phyloP scores from a whole-genome alignment of 441 rosid species.

The Capsella rubella region DNA sequence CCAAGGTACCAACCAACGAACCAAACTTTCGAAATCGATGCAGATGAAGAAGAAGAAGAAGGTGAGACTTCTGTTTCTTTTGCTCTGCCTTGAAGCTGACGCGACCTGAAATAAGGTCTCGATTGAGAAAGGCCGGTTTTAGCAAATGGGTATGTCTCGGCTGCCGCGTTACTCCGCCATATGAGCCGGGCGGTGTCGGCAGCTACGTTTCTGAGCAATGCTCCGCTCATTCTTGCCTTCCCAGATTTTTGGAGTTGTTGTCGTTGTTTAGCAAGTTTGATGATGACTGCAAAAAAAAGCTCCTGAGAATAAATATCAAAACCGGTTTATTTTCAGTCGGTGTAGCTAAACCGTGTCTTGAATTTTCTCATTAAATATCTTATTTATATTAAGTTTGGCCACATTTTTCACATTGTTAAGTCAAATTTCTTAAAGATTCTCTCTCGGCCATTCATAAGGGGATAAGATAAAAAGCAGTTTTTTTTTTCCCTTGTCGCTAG shows the following conservation, averaged over 20 bases:
- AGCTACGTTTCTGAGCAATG: conserved; percentile 44
- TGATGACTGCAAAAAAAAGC: neutral
- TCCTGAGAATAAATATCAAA: neutral
- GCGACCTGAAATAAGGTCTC: conserved; percentile 50
- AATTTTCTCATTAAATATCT: too few species aligned
- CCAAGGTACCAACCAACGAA: conserved; percentile 85
- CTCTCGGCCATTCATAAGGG: too few species aligned
- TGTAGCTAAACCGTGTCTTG: neutral
- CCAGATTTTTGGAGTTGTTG: conserved; percentile 11
- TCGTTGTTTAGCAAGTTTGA: neutral
- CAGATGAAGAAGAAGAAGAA: conserved; percentile 42
- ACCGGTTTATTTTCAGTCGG: neutral
- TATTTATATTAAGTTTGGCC: too few species aligned
- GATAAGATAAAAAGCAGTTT: too few species aligned
- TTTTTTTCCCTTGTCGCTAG: too few species aligned
- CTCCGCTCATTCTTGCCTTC: conserved; percentile 52
- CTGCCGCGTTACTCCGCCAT: conserved; percentile 17
- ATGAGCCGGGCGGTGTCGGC: conserved; percentile 12
- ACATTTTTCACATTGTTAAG: too few species aligned
- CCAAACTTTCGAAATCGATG: conserved; percentile 44
- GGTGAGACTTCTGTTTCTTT: conserved; percentile 43
- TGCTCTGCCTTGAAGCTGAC: conserved; percentile 49
- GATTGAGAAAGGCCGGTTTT: conserved; percentile 28
- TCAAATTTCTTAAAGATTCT: too few species aligned
- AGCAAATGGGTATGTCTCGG: conserved; percentile 18